Conservation (phyloP, 345 rosid species). For the Salix arbutifolia region DNA sequence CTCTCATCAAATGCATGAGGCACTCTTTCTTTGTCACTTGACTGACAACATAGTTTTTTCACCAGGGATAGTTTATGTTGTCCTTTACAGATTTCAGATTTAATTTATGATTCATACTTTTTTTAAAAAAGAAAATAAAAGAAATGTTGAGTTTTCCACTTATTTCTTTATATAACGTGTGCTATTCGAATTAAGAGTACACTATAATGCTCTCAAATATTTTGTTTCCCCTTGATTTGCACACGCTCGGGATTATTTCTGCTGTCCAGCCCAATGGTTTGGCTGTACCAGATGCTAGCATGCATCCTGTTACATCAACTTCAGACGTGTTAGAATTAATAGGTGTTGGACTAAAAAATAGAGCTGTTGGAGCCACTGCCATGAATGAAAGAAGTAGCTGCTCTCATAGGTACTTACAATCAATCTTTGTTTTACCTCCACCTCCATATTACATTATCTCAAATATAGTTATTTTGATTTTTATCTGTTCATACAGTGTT, state of each 20-base stretch:
- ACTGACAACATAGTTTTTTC: too few species aligned
- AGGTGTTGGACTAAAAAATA: constrained; percentile 63
- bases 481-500: constrained; percentile 45
- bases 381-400: constrained; percentile 94
- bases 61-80: too few species aligned
- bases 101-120: too few species aligned
- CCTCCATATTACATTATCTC: not conserved
- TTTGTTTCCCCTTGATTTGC: constrained; percentile 53
- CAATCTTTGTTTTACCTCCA: not conserved
- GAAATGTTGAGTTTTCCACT: too few species aligned
- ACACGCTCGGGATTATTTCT: constrained; percentile 70
- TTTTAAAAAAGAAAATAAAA: too few species aligned
- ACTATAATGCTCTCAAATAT: not conserved
- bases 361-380: constrained; percentile 76
- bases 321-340: constrained; percentile 74
- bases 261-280: constrained; percentile 54
- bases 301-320: constrained; percentile 64
- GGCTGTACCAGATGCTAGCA: constrained; percentile 91
- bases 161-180: too few species aligned
- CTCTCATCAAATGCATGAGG: not conserved
- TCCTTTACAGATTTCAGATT: too few species aligned
- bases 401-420: constrained; percentile 67
- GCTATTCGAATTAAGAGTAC: not conserved
- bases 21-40: not conserved
- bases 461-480: not conserved